Percentiles rank a stretch among this genome's conserved stretches.
Evolutionary conservation across 2,329 filamentous ascomycete genomes (phyloP).

Genomic region (Xylariomycetidae sp.): DNA sequence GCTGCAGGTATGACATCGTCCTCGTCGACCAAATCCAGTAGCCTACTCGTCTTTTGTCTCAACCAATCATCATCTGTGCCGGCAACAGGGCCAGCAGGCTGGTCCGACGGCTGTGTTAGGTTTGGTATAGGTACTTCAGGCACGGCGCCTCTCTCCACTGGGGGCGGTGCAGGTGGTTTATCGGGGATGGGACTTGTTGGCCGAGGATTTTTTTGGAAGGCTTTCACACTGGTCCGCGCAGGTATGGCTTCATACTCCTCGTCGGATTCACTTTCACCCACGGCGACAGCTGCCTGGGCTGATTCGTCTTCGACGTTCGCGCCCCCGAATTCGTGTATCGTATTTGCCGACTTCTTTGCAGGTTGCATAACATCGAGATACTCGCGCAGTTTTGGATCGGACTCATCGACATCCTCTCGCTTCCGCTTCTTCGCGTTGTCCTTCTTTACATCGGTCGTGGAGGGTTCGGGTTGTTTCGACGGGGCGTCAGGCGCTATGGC

Average conservation of each 20-base stretch:
- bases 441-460: no score
- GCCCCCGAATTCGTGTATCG: slow-evolving; percentile 45
- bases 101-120: background rate
- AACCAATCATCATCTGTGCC: slow-evolving; percentile 77
- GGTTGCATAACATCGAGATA: slow-evolving; percentile 78
- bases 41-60: slow-evolving; percentile 76
- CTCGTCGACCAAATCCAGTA: slow-evolving; percentile 78
- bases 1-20: slow-evolving; percentile 41
- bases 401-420: slow-evolving; percentile 49
- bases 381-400: slow-evolving; percentile 78
- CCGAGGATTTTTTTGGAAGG: slow-evolving; percentile 28
- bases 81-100: slow-evolving; percentile 10
- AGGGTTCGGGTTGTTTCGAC: slow-evolving; percentile 20
- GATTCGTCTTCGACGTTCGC: slow-evolving; percentile 31
- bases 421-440: slow-evolving; percentile 58
- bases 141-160: slow-evolving; percentile 1
- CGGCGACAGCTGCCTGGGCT: slow-evolving; percentile 33
- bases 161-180: background rate
- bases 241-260: slow-evolving; percentile 68
- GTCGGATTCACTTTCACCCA: slow-evolving; percentile 56
- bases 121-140: no score
- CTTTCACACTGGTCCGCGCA: slow-evolving; percentile 43
- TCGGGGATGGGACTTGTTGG: background rate
- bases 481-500: slow-evolving; percentile 24
- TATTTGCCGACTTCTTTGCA: slow-evolving; percentile 53